Evolutionary conservation across 441 rosid species (phyloP).

Genomic region (Adansonia gregorii): DNA sequence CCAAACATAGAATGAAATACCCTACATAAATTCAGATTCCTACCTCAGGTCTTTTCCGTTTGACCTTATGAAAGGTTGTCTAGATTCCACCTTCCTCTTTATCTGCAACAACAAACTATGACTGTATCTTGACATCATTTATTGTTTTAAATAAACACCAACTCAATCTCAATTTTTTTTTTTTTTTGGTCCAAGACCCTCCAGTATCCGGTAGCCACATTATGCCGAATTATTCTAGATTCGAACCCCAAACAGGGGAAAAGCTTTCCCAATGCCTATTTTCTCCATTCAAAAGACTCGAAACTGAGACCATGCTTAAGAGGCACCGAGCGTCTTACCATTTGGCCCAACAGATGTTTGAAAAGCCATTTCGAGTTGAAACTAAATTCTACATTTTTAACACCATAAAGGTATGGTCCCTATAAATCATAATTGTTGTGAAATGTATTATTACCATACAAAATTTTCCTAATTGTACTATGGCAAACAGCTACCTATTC

Average conservation of each 20-base stretch:
- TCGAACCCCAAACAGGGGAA: too few species aligned
- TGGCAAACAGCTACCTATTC: not conserved
- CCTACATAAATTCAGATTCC: not conserved
- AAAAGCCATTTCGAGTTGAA: not conserved
- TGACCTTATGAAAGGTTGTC: not conserved
- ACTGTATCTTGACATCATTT: not conserved
- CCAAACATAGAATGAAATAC: not conserved
- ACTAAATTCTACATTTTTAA: too few species aligned
- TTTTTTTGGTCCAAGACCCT: too few species aligned
- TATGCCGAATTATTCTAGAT: too few species aligned
- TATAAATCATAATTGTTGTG: not conserved
- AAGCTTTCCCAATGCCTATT: too few species aligned
- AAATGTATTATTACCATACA: conserved; percentile 13
- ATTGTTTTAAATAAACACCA: not conserved
- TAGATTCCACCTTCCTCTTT: not conserved
- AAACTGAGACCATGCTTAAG: too few species aligned
- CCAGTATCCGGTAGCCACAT: too few species aligned
- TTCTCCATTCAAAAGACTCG: too few species aligned
- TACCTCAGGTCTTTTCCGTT: not conserved
- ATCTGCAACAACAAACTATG: not conserved
- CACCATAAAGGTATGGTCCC: too few species aligned
- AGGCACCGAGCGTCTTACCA: too few species aligned
- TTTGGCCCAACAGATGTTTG: not conserved
- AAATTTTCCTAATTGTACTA: not conserved
- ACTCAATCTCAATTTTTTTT: not conserved